A percentile compares a stretch with the other conserved stretches of the same genome.
Evolutionary conservation across 352 stramenopile species (phyloP).

Genomic region (Pythium chondricola): DNA sequence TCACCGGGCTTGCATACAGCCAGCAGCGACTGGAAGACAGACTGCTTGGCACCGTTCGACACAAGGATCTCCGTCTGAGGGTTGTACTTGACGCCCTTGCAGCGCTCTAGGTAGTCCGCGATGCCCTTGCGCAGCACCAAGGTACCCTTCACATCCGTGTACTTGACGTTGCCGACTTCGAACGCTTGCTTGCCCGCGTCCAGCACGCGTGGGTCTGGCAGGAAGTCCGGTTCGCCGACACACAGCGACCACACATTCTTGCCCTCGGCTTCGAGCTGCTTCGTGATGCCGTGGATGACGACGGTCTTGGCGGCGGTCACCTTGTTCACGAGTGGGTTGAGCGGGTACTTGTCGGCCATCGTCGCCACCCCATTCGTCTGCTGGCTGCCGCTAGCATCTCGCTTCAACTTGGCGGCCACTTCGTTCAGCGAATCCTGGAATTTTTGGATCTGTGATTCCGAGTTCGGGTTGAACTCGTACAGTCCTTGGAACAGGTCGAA

Average conservation of each 20-base stretch:
- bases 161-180: slow-evolving; percentile 84
- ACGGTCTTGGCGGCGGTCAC: slow-evolving; percentile 88
- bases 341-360: slow-evolving; percentile 51
- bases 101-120: slow-evolving; percentile 79
- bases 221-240: slow-evolving; percentile 95
- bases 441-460: slow-evolving; percentile 72
- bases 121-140: slow-evolving; percentile 86
- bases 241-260: slow-evolving; percentile 89
- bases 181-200: slow-evolving; percentile 79
- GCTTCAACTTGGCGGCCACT: slow-evolving; percentile 40
- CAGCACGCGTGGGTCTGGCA: slow-evolving; percentile 85
- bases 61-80: slow-evolving; percentile 91
- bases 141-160: slow-evolving; percentile 94
- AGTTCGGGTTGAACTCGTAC: slow-evolving; percentile 96
- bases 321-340: slow-evolving; percentile 76
- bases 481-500: slow-evolving; percentile 98
- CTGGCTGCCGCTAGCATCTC: not conserved
- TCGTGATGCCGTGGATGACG: slow-evolving; percentile 92
- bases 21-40: slow-evolving; percentile 91
- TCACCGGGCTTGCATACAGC: slow-evolving; percentile 89
- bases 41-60: slow-evolving; percentile 95
- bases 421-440: slow-evolving; percentile 56
- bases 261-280: slow-evolving; percentile 92
- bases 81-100: slow-evolving; percentile 90
- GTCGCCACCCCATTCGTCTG: slow-evolving; percentile 7